Base-by-base conservation (phyloP, 2,329 filamentous ascomycete species). In the Botrytis hyacinthi region DNA sequence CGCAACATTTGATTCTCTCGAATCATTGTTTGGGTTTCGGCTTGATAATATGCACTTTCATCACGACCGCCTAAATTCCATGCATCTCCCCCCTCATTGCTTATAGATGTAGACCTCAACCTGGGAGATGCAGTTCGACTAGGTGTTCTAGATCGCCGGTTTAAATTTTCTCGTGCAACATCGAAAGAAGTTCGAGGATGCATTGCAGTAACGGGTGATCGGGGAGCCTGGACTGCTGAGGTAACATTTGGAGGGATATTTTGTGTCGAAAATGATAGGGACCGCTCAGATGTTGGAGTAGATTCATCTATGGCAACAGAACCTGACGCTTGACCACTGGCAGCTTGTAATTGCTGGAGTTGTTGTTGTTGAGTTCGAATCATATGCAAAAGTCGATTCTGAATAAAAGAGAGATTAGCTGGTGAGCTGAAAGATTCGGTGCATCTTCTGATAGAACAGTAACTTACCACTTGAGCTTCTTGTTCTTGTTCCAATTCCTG, bases 1-100 rank as follows among this genome's bases (percentile, higher is more conserved):
- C 91, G 90, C 70, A 95, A 84, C 92, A 95, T 94, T 82, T 95
- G 92, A 77, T 95, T 95, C 83, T 95, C 93, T 40, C 93, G 86
- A 35, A 90, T 87, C 78, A 95, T 82, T 83, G 89, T 94, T 82
- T 93, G 91, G 1, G 92, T 93, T 83, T 95, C 93, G 7, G 92
- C 92, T 81, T 94, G 92, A 79, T 95, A 95, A 81, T 94, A 94
- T 0, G 91, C 90, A 76, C 87, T 90, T 80, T 95, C 92, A 78
- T 94, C 92, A 29, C 92, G 85, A 12, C 87, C 88, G n/a, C 87
- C 88, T 1, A 92, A 85, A 66, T 87, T 82, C 83, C 87, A 89
- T 44, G 80, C 78, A 70, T 93, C 90, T 48, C 86, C 87, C 70
- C 84, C 86, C 72, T 91, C 89, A 29, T 83, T 86, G 73, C 87